Conservation (phyloP, 176 grass and related monocot genomes). For the Carex cristatella region DNA sequence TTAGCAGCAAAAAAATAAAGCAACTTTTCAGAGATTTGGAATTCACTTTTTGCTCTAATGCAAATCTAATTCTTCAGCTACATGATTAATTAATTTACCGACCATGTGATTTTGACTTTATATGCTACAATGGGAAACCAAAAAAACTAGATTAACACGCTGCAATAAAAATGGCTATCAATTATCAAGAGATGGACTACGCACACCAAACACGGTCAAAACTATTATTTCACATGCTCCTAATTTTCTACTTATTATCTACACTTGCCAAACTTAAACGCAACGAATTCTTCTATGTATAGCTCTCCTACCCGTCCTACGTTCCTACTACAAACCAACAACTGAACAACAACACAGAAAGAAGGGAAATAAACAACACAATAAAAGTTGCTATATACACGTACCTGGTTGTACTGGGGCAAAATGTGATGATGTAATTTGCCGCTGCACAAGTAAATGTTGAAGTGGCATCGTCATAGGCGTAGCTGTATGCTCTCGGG, state of each 20-base stretch:
- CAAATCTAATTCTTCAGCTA: background rate
- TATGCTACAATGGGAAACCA: background rate
- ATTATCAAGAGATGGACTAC: background rate
- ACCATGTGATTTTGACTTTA: background rate
- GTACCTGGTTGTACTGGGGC: constrained; percentile 73
- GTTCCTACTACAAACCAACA: background rate
- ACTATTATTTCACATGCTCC: background rate
- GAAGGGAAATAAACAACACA: background rate
- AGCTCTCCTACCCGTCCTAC: background rate
- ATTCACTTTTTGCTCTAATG: background rate
- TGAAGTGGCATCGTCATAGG: constrained; percentile 82
- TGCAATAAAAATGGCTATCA: background rate
- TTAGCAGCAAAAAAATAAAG: background rate
- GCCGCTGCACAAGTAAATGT: constrained; percentile 75
- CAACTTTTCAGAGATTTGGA: background rate
- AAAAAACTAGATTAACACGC: background rate
- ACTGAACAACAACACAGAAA: background rate
- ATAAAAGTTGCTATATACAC: background rate
- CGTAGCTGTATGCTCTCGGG: constrained; percentile 92
- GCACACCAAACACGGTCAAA: background rate
- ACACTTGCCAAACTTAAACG: background rate
- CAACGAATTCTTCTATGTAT: background rate
- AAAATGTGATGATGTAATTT: constrained; percentile 91
- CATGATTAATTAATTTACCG: background rate
- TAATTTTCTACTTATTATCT: background rate